Base-by-base conservation (phyloP, 176 grass and related monocot genomes). In the Oryza meyeriana region DNA sequence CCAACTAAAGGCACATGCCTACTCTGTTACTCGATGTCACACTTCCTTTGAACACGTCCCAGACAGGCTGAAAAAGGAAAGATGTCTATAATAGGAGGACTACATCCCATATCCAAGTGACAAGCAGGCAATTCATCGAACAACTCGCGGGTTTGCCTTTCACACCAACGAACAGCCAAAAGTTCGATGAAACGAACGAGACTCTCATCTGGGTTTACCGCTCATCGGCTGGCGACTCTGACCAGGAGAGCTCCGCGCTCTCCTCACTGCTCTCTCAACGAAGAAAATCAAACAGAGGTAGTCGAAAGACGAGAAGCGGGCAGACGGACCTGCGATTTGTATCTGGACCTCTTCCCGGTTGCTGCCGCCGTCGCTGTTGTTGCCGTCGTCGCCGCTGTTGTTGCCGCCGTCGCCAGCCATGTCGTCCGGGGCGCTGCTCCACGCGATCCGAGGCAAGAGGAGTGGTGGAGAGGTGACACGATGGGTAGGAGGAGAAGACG, bases 311-410 rank as follows among this genome's bases (percentile, higher is more conserved):
- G 4, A 7, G 14, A 16, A 63, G 31, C 40, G 12, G 48, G 61
- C 5, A 16, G 30, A 70, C 20, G 36, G 79, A 86, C 88, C 88
- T 86, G 79, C 61, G 83, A 90, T 86, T 65, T 86, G 74, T 78
- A 90, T 82, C 67, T 69, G 79, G 45, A 86, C 67, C 18, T 79
- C 79, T 0, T 86, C 83, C 83, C 4, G 13, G 58, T 1, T 30
- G 24, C 59, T 20, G 6, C 61, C 68, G 25, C 80, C 52, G 83
- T 8, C 42, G 76, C 12, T 6, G 12, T 6, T 44, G 32, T 18
- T 31, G 69, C 76, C 69, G 27, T n/a, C 52, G 83, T 8, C 47
- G 3, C 35, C 42, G 76, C 12, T 6, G 12, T 6, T 44, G 32
- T 18, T 31, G 69, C 76, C 69, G 27, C 55, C 77, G 16, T 81